These are phyloP conservation scores for Xylaria intraflava DNA, from an alignment of 495 filamentous ascomycete genomes.

Conservation along the genomic window DNA sequence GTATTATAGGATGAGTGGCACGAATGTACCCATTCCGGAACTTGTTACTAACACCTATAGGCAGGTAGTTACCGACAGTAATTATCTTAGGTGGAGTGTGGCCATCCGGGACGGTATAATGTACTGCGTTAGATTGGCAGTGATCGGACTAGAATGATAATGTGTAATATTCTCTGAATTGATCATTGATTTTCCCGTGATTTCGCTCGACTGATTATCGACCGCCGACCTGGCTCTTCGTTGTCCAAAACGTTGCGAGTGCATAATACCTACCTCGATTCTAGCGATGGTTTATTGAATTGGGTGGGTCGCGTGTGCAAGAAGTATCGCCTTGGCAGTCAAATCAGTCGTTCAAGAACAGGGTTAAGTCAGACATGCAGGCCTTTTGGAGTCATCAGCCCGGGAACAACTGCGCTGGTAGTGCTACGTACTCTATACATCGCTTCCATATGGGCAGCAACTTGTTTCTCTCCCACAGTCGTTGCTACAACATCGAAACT, in stretches of 20 bases:
- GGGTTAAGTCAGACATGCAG: not conserved
- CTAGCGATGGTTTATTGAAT: not conserved
- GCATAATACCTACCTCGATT: not conserved
- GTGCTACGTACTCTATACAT: conserved; percentile 2
- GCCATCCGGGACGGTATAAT: too few relatives aligned
- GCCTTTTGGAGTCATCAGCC: not conserved
- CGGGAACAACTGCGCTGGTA: conserved; percentile 5
- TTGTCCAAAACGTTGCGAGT: too few relatives aligned
- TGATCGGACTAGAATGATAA: too few relatives aligned
- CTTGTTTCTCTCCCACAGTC: not conserved
- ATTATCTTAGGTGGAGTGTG: not conserved
- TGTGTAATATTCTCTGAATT: too few relatives aligned
- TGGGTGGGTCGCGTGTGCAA: not conserved
- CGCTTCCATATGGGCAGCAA: conserved; percentile 5
- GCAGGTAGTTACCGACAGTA: not conserved
- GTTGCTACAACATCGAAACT: too few relatives aligned
- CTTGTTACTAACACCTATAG: not conserved
- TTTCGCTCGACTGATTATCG: too few relatives aligned
- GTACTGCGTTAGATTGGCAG: too few relatives aligned
- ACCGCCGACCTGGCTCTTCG: too few relatives aligned
- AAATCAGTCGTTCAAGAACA: not conserved
- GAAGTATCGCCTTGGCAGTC: not conserved
- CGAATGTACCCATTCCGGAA: not conserved
- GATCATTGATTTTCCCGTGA: too few relatives aligned
- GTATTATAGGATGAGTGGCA: not conserved